These are phyloP conservation scores for Globisporangium parvum DNA, from an alignment of 352 stramenopile species.

Conservation along the genomic window DNA sequence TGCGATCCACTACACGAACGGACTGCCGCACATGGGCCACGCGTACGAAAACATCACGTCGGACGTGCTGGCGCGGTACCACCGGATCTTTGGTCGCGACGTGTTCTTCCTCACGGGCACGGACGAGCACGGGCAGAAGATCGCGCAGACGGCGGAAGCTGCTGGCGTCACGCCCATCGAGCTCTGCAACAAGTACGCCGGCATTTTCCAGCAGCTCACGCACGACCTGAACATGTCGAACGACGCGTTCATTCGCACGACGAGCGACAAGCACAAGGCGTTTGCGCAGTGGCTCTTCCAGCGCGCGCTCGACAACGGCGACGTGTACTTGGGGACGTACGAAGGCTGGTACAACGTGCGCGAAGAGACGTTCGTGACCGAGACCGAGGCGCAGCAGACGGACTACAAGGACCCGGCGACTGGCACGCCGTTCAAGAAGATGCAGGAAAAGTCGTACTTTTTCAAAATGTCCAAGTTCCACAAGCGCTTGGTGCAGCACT, in stretches of 20 bases:
- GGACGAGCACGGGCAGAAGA: conserved; percentile 99
- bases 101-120: conserved; percentile 87
- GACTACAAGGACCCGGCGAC: conserved; percentile 95
- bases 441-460: conserved; percentile 98
- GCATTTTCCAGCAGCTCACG: conserved; percentile 83
- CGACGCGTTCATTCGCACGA: conserved; percentile 94
- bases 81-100: conserved; percentile 83
- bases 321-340: conserved; percentile 98
- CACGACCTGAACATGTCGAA: conserved; percentile 86
- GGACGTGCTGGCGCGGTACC: conserved; percentile 96
- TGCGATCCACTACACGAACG: conserved; percentile 99
- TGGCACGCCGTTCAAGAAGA: conserved; percentile 94
- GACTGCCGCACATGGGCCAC: conserved; percentile 96
- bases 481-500: conserved; percentile 92
- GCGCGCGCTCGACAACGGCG: conserved; percentile 79
- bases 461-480: conserved; percentile 99
- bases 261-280: conserved; percentile 91
- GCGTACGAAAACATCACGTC: conserved; percentile 97
- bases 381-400: conserved; percentile 92
- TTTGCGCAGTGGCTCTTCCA: conserved; percentile 95
- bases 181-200: conserved; percentile 94
- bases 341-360: conserved; percentile 99
- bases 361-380: conserved; percentile 98
- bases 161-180: conserved; percentile 90
- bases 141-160: conserved; percentile 94